Evolutionary conservation across 2,329 filamentous ascomycete species (phyloP).

Genomic region (Claviceps sp.): DNA sequence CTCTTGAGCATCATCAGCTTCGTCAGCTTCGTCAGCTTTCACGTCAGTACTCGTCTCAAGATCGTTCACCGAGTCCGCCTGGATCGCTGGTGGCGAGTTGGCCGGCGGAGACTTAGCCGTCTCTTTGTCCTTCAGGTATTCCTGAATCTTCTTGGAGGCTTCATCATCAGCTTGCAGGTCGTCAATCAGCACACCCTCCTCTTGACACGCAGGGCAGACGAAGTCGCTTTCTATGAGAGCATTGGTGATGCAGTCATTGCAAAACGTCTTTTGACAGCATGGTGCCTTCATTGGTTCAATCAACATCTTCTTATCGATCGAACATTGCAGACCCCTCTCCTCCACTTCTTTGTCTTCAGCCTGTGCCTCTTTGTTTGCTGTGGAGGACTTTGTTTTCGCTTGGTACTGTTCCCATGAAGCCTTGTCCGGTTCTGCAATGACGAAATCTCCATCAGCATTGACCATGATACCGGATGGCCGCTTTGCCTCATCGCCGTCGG

Average conservation of each 20-base stretch:
- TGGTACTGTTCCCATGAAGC: conserved; percentile 95
- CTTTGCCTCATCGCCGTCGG: conserved; percentile 70
- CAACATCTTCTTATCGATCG: conserved; percentile 96
- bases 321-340: conserved; percentile 79
- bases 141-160: conserved; percentile 62
- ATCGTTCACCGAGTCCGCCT: conserved; percentile 27
- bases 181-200: conserved; percentile 85
- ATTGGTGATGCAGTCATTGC: conserved; percentile 99
- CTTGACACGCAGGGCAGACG: conserved; percentile 82
- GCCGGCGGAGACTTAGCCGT: conserved; percentile 26
- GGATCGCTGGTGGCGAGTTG: conserved; percentile 16
- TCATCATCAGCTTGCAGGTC: conserved; percentile 77
- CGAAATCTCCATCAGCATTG: conserved; percentile 93
- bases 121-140: conserved; percentile 51
- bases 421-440: conserved; percentile 90
- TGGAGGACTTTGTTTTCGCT: conserved; percentile 80
- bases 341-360: conserved; percentile 76
- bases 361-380: conserved; percentile 64
- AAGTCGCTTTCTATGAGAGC: conserved; percentile 97
- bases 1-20: conserved; percentile 13
- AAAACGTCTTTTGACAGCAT: conserved; percentile 96
- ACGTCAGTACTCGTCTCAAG: conserved; percentile 21
- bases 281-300: conserved; percentile 98
- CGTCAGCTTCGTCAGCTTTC: conserved; percentile 18
- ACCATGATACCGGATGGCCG: conserved; percentile 88